A percentile compares a stretch with the other conserved stretches of the same genome.
phyloP scores from a whole-genome alignment of 495 filamentous ascomycete genomes.

The Xylaria bambusicola region DNA sequence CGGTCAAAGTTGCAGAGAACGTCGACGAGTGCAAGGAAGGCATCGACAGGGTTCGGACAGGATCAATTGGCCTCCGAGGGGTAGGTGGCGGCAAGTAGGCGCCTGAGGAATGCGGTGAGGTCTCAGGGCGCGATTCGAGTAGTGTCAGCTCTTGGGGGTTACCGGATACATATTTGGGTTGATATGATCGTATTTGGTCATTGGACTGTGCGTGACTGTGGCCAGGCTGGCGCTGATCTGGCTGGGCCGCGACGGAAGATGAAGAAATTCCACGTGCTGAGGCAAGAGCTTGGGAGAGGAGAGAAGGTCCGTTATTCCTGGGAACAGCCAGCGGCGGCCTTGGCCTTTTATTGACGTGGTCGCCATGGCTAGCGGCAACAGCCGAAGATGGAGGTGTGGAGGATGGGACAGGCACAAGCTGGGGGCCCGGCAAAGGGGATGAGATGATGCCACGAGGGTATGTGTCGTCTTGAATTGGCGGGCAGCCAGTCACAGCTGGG shows the following conservation, averaged over 20 bases:
- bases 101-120: conserved; percentile 26
- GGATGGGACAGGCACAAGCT: conserved; percentile 29
- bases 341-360: conserved; percentile 48
- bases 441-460: conserved; percentile 25
- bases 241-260: conserved; percentile 22
- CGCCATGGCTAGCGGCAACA: conserved; percentile 36
- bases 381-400: conserved; percentile 26
- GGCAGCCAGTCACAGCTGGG: conserved; percentile 29
- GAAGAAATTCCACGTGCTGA: conserved; percentile 51
- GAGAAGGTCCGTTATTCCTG: conserved; percentile 46
- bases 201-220: conserved; percentile 27
- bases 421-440: conserved; percentile 19
- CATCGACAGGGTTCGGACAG: conserved; percentile 23
- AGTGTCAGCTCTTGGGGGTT: conserved; percentile 21
- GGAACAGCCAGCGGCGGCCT: conserved; percentile 42
- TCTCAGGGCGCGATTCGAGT: conserved; percentile 36
- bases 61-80: conserved; percentile 24
- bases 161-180: conserved; percentile 24
- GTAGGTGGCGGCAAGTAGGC: conserved; percentile 35
- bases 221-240: conserved; percentile 32
- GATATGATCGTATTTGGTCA: conserved; percentile 19
- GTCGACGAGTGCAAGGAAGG: conserved; percentile 22
- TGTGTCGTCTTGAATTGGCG: conserved; percentile 30
- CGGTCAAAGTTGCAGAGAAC: conserved; percentile 5
- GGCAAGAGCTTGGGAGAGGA: conserved; percentile 54